phyloP scores from a whole-genome alignment of 495 filamentous ascomycete species.

The Talaromyces trachyspermus region DNA sequence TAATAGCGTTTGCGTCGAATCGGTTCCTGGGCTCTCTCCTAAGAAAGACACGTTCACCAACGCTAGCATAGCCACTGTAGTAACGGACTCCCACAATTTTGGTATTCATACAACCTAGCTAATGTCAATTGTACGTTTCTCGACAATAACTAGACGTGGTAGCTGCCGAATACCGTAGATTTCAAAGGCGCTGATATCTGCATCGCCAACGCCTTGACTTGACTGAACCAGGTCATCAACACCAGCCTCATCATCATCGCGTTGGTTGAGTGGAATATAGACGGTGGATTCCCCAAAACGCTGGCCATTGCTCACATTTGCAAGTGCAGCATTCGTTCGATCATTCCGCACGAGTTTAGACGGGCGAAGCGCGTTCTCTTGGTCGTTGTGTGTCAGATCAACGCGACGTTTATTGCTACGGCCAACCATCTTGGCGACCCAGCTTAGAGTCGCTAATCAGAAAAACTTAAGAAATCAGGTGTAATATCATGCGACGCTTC shows the following conservation, averaged over 20 bases:
- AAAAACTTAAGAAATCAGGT: too few species aligned
- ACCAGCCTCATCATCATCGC: slow-evolving; percentile 30
- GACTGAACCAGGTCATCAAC: slow-evolving; percentile 24
- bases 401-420: too few species aligned
- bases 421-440: slow-evolving; percentile 4
- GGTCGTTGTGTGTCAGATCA: slow-evolving; percentile 11
- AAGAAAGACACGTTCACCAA: slow-evolving; percentile 64
- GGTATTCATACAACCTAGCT: slow-evolving; percentile 14
- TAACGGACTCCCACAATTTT: slow-evolving; percentile 80
- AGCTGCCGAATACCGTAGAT: slow-evolving; percentile 39
- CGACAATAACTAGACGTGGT: slow-evolving; percentile 5
- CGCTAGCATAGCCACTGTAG: slow-evolving; percentile 63
- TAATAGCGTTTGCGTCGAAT: slow-evolving; percentile 75
- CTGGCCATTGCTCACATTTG: slow-evolving; percentile 14
- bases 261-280: slow-evolving; percentile 28
- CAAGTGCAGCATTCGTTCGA: not conserved
- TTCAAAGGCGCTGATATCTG: slow-evolving; percentile 32
- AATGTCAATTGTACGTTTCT: not conserved
- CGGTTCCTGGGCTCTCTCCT: slow-evolving; percentile 62
- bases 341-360: slow-evolving; percentile 12
- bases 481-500: too few species aligned
- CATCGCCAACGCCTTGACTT: slow-evolving; percentile 36
- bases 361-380: slow-evolving; percentile 14
- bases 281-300: slow-evolving; percentile 28
- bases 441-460: slow-evolving; percentile 44